These are phyloP conservation scores for Backusella mclennaniae DNA, from an alignment of 192 early-diverging fungal genomes.

Conservation along the genomic window DNA sequence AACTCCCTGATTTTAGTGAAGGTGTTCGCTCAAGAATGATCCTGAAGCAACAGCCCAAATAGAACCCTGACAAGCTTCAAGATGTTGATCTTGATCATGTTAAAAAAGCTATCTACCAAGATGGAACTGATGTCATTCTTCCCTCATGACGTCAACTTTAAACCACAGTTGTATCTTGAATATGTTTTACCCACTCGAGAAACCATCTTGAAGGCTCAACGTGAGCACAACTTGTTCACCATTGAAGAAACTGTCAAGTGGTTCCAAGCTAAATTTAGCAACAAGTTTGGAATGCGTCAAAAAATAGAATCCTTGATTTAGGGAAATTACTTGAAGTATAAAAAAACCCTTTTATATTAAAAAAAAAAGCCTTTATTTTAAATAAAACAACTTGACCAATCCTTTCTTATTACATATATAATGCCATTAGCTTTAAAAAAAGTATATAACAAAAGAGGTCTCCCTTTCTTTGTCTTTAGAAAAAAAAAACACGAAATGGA, in stretches of 20 bases:
- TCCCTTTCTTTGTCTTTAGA: not conserved
- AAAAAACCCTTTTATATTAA: not conserved
- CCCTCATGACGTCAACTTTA: not conserved
- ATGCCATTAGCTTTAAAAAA: too few relatives aligned
- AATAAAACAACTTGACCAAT: not conserved
- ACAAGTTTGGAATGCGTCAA: not conserved
- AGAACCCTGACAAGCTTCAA: conserved; percentile 63
- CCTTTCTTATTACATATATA: not conserved
- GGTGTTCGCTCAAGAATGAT: conserved; percentile 82
- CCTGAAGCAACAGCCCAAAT: conserved; percentile 63
- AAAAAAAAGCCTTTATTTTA: not conserved
- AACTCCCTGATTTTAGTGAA: conserved; percentile 79
- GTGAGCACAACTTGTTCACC: not conserved
- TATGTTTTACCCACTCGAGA: not conserved
- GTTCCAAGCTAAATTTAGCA: not conserved
- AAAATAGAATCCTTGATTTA: not conserved
- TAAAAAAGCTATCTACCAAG: not conserved
- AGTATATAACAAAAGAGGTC: not conserved
- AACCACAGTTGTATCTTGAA: not conserved
- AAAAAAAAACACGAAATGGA: not conserved
- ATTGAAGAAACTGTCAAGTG: not conserved
- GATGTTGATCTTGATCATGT: conserved; percentile 35
- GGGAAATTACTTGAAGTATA: not conserved
- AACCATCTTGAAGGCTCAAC: not conserved
- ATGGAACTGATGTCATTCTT: conserved; percentile 71